Conservation (phyloP, 345 rosid species). For the Moricandia moricandioides region DNA sequence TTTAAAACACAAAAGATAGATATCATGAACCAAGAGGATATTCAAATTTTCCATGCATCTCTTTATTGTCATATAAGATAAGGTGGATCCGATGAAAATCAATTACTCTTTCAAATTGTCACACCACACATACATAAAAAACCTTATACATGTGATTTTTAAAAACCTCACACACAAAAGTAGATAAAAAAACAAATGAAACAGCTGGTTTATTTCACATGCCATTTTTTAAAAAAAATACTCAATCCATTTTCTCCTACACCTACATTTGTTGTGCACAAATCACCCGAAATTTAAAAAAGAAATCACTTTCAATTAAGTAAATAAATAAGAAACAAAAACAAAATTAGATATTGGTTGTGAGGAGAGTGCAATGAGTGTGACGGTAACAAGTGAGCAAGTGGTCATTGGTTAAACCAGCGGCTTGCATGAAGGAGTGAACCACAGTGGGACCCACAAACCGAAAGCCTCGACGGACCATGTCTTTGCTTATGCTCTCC, state of each 20-base stretch:
- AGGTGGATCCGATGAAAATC: background rate
- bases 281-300: conserved; percentile 24
- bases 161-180: background rate
- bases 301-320: conserved; percentile 22
- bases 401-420: conserved; percentile 63
- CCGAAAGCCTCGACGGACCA: conserved; percentile 59
- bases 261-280: conserved; percentile 14
- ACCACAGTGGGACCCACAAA: conserved; percentile 24
- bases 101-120: conserved; percentile 14
- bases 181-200: background rate
- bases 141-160: conserved; percentile 30
- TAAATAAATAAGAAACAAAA: background rate
- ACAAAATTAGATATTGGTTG: background rate
- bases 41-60: background rate
- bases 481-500: conserved; percentile 61
- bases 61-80: background rate
- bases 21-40: background rate
- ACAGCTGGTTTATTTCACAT: conserved; percentile 19
- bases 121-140: conserved; percentile 33
- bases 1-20: background rate
- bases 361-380: conserved; percentile 21
- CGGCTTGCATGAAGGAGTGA: conserved; percentile 67
- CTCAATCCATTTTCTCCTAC: background rate
- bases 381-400: conserved; percentile 47
- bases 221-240: background rate